A percentile compares a stretch with the other conserved stretches of the same genome.
Evolutionary conservation across 192 early-diverging fungal species (phyloP).

Genomic region (Coemansia sp.): DNA sequence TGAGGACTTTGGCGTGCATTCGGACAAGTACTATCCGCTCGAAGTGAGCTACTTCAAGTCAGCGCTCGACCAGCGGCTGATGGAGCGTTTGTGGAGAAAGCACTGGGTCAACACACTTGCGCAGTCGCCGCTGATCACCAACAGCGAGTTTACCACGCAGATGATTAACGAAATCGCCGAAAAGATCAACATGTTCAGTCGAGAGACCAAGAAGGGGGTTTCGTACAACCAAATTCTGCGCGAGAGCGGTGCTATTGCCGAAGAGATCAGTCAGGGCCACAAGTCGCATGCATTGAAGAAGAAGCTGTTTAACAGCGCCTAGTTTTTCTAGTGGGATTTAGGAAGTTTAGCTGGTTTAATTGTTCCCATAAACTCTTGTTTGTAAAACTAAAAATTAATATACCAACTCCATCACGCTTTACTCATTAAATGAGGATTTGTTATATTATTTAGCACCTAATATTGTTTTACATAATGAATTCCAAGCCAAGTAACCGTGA

Average conservation of each 20-base stretch:
- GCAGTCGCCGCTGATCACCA: constrained; percentile 85
- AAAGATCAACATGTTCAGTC: constrained; percentile 32
- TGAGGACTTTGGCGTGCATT: constrained; percentile 98
- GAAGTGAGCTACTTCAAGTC: constrained; percentile 94
- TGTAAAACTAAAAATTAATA: neutral
- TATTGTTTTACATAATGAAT: too few species aligned
- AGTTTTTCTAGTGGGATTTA: neutral
- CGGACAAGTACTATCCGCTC: constrained; percentile 81
- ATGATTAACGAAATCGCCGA: constrained; percentile 44
- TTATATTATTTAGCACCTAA: too few species aligned
- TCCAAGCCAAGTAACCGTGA: too few species aligned
- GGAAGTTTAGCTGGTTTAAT: neutral
- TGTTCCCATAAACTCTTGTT: neutral
- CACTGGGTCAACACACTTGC: constrained; percentile 98
- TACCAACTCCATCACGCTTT: neutral
- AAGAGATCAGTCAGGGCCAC: constrained; percentile 46
- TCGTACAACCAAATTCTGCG: constrained; percentile 32
- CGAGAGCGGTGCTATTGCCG: constrained; percentile 44
- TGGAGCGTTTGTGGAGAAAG: constrained; percentile 95
- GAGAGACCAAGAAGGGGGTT: constrained; percentile 29
- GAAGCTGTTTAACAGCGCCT: constrained; percentile 31
- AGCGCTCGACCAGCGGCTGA: constrained; percentile 74
- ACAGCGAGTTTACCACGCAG: constrained; percentile 49
- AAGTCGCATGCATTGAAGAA: constrained; percentile 39
- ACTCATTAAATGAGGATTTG: too few species aligned